phyloP scores from a whole-genome alignment of 2,329 filamentous ascomycete genomes.

The Ramichloridium luteum region DNA sequence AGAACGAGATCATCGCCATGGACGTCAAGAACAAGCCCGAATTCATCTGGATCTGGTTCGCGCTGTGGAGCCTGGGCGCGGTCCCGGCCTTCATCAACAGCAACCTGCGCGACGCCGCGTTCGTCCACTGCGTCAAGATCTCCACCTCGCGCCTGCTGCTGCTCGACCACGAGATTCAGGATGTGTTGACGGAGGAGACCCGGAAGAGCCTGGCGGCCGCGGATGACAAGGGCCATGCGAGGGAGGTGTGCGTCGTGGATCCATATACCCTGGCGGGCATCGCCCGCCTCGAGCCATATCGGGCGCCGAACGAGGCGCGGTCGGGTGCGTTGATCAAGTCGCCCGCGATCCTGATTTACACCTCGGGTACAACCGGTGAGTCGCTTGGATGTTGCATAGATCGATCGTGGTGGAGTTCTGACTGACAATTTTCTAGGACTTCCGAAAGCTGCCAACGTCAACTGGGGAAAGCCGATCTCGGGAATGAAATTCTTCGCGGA shows the following conservation, averaged over 20 bases:
- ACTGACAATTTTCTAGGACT: conserved; percentile 44
- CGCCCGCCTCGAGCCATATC: conserved; percentile 12
- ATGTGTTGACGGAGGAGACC: conserved; percentile 44
- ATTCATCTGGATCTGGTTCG: conserved; percentile 64
- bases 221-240: conserved; percentile 29
- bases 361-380: conserved; percentile 64
- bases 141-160: conserved; percentile 56
- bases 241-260: conserved; percentile 54
- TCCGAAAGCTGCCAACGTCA: conserved; percentile 46
- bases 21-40: conserved; percentile 71
- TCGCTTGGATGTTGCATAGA: too few relatives aligned
- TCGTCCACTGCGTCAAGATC: conserved; percentile 61
- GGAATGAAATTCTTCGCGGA: conserved; percentile 17
- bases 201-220: conserved; percentile 21
- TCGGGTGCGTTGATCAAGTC: conserved; percentile 27
- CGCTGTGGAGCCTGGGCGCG: conserved; percentile 71
- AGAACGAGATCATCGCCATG: conserved; percentile 66
- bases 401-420: too few relatives aligned
- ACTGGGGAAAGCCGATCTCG: conserved; percentile 22
- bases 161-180: conserved; percentile 50
- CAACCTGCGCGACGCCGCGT: conserved; percentile 58
- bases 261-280: conserved; percentile 43
- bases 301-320: conserved; percentile 22
- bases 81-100: conserved; percentile 82
- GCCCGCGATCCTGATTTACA: conserved; percentile 68